Base-by-base conservation (phyloP, 2,329 filamentous ascomycete species). In the Cadophora sp. region DNA sequence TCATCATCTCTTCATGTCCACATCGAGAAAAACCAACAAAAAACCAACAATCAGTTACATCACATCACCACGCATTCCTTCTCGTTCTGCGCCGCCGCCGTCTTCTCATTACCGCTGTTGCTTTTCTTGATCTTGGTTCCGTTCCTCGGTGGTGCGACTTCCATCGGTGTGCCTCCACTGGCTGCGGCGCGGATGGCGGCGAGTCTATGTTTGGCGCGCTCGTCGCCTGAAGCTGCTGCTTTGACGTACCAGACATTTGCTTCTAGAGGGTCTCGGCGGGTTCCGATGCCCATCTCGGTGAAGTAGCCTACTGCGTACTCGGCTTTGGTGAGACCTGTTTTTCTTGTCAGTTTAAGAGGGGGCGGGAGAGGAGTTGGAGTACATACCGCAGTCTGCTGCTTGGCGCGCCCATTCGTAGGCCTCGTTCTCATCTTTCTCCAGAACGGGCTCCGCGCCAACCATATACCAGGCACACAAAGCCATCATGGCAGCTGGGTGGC, bases 201-300 rank as follows among this genome's bases (percentile, higher is more conserved):
- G 62, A 99, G 84, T 30, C 96, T 88, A 75, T 96, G 91, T 78
- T 91, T 95, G 60, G 96, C 96, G 66, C 94, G 88, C 74, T 96
- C 92, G 75, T 98, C 94, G 56, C 95, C 96, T 59, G 93, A 88
- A 72, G 97, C 95, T 18, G 96, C 95, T 5, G 96, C 96, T 79
- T 92, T 93, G 73, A 99, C 95, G 78, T 99, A 99, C 95, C 94
- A 98, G 39, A 97, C 92, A 76, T 99, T 99, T 73, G 96, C 95
- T 79, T 97, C 94, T 51, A 99, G 86, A n/a, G 95, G 89, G 78
- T 99, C 96, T 59, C 93, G 89, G 45, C 94, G 91, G 78, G 94
- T 97, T 59, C 96, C 96, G 73, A 99, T 97, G 70, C 96, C 96
- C 92, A 96, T 97, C 79, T 99, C 96, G 5, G 94, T 97, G 78